Base-by-base conservation (phyloP, 495 filamentous ascomycete species). In the Podospora pseudoanserina region DNA sequence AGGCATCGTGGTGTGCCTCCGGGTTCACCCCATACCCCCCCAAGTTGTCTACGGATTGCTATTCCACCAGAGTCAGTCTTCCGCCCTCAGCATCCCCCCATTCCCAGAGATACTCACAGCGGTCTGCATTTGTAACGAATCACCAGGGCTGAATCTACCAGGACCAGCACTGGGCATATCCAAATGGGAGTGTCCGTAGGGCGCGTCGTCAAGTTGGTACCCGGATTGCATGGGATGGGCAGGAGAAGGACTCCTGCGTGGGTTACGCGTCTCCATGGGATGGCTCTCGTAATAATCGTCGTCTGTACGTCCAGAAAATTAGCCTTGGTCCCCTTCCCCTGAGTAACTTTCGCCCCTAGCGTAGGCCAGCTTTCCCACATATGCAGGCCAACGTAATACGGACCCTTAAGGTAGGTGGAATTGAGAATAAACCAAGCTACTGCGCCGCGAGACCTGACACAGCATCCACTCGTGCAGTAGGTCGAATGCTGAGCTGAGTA, bases 11-110 rank as follows among this genome's bases (percentile, higher is more conserved):
- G 71, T 96, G 92, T 54, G 87, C 88, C 76, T 93, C 87, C 15
- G 94, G 93, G 67, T 92, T 87, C 49, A 97, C 77, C 5, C 87
- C 80, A 76, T 94, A 96, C 19, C 90, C 89, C 70, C 85, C 86
- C 18, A 89, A 80, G 72, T 91, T 89, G 75, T 93, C 91, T 1
- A 94, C 89, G 1, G 93, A 96, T 80, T 94, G 94, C 87, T 84
- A 20, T 58, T 20, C 55, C n/a, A 16, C 5, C 55, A 19, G 54
- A 57, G 55, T 58, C 23, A 58, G 49, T n/a, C 7, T 64, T 49
- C 15, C 39, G 9, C 39, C 39, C 15, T 16, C 39, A 49, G 3
- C 13, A 16, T 49, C 39, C 39, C 3, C 39, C 9, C 39, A 49
- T 13, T 13, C 9, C 39, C 9, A 61, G 9, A 49, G 39, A 55